phyloP scores from a whole-genome alignment of 2,329 filamentous ascomycete species.

The Colletotrichum somersetense region DNA sequence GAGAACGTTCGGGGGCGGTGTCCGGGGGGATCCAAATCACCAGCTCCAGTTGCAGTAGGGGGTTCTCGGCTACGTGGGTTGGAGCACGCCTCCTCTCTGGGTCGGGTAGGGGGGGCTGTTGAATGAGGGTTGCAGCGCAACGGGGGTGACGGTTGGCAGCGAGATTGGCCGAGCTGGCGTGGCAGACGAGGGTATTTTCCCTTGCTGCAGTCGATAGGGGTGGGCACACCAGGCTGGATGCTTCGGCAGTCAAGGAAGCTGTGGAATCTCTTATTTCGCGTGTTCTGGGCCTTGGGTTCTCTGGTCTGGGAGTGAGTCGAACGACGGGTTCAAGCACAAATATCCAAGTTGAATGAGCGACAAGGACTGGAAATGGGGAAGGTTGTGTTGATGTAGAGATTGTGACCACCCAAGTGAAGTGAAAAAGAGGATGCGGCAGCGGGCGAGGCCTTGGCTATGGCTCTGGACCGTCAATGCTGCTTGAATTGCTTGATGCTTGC shows the following conservation, averaged over 20 bases:
- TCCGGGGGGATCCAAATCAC: conserved; percentile 29
- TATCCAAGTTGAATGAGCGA: conserved; percentile 30
- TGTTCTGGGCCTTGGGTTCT: conserved; percentile 10
- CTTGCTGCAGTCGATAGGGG: conserved; percentile 35
- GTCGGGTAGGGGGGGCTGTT: conserved; percentile 37
- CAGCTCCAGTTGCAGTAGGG: conserved; percentile 28
- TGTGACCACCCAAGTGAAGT: conserved; percentile 32
- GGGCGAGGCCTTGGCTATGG: conserved; percentile 32
- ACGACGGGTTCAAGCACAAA: conserved; percentile 37
- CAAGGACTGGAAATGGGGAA: conserved; percentile 38
- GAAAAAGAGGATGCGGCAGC: conserved; percentile 16
- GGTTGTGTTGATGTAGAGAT: conserved; percentile 35
- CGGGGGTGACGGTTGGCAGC: conserved; percentile 40
- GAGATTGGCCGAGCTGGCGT: conserved; percentile 42
- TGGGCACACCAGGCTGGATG: conserved; percentile 5
- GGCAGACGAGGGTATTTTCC: conserved; percentile 38
- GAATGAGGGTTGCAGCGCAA: conserved; percentile 42
- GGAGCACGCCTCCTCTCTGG: conserved; percentile 32
- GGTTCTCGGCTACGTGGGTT: conserved; percentile 20
- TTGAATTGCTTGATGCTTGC: conserved; percentile 33
- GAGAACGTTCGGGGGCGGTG: conserved; percentile 29
- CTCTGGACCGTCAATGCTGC: conserved; percentile 34
- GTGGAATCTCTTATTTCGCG: conserved; percentile 41
- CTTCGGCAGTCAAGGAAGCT: conserved; percentile 23
- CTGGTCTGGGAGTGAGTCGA: conserved; percentile 18